Percentiles rank a stretch among this genome's conserved stretches.
These are phyloP conservation scores for Acorus calamus DNA, from an alignment of 106 monocot species.

Conservation along the genomic window DNA sequence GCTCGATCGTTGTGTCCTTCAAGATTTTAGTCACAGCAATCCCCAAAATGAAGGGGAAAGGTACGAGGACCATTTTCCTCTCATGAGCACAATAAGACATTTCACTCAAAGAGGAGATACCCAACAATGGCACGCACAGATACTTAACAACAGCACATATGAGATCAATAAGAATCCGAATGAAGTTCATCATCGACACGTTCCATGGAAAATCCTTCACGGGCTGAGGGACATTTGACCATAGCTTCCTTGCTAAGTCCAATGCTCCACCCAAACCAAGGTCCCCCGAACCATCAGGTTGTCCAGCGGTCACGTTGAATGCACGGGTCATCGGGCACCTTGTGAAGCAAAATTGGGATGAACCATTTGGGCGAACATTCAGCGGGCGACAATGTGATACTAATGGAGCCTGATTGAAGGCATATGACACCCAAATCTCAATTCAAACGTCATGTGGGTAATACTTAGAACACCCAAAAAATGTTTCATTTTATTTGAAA, in stretches of 20 bases:
- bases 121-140: slow-evolving; percentile 46
- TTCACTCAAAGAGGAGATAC: slow-evolving; percentile 59
- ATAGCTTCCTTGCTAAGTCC: slow-evolving; percentile 4
- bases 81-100: slow-evolving; percentile 84
- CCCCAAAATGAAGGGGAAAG: slow-evolving; percentile 48
- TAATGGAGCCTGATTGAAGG: too few species aligned
- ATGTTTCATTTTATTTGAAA: too few species aligned
- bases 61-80: slow-evolving; percentile 49
- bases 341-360: not conserved
- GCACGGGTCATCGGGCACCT: slow-evolving; percentile 4
- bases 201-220: slow-evolving; percentile 60
- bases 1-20: slow-evolving; percentile 21
- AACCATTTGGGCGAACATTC: not conserved
- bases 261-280: not conserved
- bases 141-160: slow-evolving; percentile 33
- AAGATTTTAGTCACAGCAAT: slow-evolving; percentile 34
- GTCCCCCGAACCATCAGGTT: slow-evolving; percentile 7
- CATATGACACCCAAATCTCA: too few species aligned
- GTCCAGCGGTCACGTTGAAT: slow-evolving; percentile 14
- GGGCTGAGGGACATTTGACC: slow-evolving; percentile 40
- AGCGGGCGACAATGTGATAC: too few species aligned
- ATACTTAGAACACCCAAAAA: too few species aligned
- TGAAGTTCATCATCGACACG: slow-evolving; percentile 12
- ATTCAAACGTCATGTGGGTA: too few species aligned
- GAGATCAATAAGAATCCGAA: slow-evolving; percentile 23